Evolutionary conservation across 164 flowering plant species (phyloP).

Genomic region (Tinospora cordifolia): DNA sequence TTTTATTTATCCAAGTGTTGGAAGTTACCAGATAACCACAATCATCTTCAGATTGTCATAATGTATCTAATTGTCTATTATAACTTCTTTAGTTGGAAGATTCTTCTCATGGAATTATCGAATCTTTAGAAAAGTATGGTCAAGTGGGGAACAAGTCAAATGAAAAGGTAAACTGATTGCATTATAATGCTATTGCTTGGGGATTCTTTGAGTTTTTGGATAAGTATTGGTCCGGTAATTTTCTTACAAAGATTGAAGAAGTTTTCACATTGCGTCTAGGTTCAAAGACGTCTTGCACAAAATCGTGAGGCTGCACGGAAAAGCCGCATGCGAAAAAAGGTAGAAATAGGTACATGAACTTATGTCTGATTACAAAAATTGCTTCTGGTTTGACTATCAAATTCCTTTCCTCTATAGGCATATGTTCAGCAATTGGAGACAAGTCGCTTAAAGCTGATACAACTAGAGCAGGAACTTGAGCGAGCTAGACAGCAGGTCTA

Average conservation of each 20-base stretch:
- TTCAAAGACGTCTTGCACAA: conserved; percentile 87
- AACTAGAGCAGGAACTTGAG: conserved; percentile 85
- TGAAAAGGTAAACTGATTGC: conserved; percentile 51
- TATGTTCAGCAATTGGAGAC: conserved; percentile 89
- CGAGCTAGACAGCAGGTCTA: conserved; percentile 75
- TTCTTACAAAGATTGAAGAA: background rate
- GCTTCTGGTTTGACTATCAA: background rate
- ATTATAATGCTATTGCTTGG: background rate
- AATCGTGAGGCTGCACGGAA: conserved; percentile 99
- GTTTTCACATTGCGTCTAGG: conserved; percentile 27
- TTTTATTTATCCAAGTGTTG: conserved; percentile 2
- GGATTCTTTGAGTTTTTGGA: background rate
- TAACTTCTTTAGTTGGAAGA: conserved; percentile 57
- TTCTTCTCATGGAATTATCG: conserved; percentile 52
- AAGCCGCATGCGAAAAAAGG: conserved; percentile 94
- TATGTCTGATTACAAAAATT: background rate
- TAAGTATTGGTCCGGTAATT: background rate
- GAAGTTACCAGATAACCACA: background rate
- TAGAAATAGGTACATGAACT: conserved; percentile 13
- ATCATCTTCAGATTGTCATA: conserved; percentile 2
- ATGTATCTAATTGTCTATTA: background rate
- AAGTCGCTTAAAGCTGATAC: conserved; percentile 70
- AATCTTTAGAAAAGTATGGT: conserved; percentile 44
- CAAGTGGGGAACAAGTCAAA: conserved; percentile 57
- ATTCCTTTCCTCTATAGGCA: conserved; percentile 41